These are phyloP conservation scores for Zygoascus meyerae DNA, from an alignment of 1,139 yeast genomes.

Conservation along the genomic window DNA sequence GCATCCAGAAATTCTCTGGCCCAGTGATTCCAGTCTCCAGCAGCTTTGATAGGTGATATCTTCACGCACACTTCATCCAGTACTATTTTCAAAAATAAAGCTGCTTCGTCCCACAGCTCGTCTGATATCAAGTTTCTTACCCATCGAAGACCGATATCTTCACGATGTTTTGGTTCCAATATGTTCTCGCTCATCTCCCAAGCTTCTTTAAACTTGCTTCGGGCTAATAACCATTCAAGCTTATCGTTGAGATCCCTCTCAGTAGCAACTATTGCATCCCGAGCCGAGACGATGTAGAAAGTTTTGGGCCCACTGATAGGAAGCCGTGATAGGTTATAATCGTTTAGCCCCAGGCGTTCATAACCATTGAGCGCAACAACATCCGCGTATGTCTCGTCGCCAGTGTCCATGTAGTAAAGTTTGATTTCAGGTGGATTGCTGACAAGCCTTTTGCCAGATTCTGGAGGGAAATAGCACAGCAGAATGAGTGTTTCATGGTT, in stretches of 20 bases:
- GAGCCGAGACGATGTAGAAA: slow-evolving; percentile 71
- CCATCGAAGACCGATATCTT: slow-evolving; percentile 58
- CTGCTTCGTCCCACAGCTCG: slow-evolving; percentile 55
- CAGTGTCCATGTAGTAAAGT: slow-evolving; percentile 56
- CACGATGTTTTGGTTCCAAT: slow-evolving; percentile 45
- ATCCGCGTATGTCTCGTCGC: slow-evolving; percentile 78
- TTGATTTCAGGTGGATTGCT: slow-evolving; percentile 59
- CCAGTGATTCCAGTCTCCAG: slow-evolving; percentile 63
- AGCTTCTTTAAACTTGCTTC: slow-evolving; percentile 54
- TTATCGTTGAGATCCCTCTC: slow-evolving; percentile 64
- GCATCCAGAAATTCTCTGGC: slow-evolving; percentile 48
- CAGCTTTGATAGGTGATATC: slow-evolving; percentile 16
- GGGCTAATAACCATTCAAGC: slow-evolving; percentile 63
- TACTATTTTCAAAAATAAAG: slow-evolving; percentile 43
- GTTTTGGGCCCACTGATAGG: slow-evolving; percentile 2
- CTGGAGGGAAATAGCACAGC: slow-evolving; percentile 39
- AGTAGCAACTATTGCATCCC: slow-evolving; percentile 73
- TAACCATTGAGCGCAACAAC: slow-evolving; percentile 62
- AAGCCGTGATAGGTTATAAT: slow-evolving; percentile 47
- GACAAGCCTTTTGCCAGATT: slow-evolving; percentile 15
- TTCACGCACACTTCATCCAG: slow-evolving; percentile 31
- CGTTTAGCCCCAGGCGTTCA: slow-evolving; percentile 67
- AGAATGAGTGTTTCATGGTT: slow-evolving; percentile 34
- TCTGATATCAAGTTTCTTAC: slow-evolving; percentile 49
- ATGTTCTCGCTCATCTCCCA: slow-evolving; percentile 69